phyloP scores from a whole-genome alignment of 345 rosid genomes.

The Alliaria petiolata region DNA sequence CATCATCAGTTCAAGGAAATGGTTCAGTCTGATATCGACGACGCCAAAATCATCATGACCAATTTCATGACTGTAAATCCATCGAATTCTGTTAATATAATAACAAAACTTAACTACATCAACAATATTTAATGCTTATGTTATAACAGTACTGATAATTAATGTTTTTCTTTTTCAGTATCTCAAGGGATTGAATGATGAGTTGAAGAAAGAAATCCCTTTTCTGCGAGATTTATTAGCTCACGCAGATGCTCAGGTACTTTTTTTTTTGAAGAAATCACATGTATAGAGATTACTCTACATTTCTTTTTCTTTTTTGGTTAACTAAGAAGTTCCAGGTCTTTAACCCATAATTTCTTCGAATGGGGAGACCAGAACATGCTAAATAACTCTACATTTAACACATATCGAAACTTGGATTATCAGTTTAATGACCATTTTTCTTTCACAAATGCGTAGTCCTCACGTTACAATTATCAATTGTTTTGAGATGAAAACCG shows the following conservation, averaged over 20 bases:
- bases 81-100: background rate
- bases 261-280: conserved; percentile 7
- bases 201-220: conserved; percentile 55
- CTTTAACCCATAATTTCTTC: too few relatives aligned
- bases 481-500: background rate
- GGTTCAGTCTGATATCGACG: conserved; percentile 54
- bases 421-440: too few relatives aligned
- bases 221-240: conserved; percentile 49
- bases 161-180: conserved; percentile 40
- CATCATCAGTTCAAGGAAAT: conserved; percentile 82
- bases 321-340: too few relatives aligned
- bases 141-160: background rate
- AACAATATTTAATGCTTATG: background rate
- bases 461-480: background rate
- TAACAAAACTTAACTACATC: background rate
- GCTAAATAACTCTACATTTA: too few relatives aligned
- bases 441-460: background rate
- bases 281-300: background rate
- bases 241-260: conserved; percentile 50
- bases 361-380: too few relatives aligned
- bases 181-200: conserved; percentile 51
- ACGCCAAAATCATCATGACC: conserved; percentile 61
- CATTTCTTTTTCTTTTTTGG: background rate
- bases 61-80: conserved; percentile 41
- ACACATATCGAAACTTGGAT: background rate